Evolutionary conservation across 2,329 filamentous ascomycete genomes (phyloP).

Genomic region (Calonectria pteridis): DNA sequence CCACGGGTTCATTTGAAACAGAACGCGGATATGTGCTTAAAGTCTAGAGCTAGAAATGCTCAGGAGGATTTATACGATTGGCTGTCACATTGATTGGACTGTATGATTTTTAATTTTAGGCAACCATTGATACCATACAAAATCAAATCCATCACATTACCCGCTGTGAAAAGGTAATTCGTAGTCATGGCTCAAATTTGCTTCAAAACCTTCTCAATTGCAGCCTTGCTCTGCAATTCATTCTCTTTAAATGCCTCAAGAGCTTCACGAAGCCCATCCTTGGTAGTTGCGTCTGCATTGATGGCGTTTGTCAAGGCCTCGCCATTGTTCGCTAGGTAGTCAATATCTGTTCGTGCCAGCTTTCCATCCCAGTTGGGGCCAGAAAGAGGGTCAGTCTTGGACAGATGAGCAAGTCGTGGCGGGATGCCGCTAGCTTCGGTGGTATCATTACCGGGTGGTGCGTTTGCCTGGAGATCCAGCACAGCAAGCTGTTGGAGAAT

Average conservation of each 20-base stretch:
- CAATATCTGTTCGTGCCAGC: constrained; percentile 54
- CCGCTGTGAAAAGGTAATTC: background rate
- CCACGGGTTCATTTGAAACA: no score
- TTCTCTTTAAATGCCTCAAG: constrained; percentile 56
- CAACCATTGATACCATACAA: background rate
- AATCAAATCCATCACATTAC: background rate
- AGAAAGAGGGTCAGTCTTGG: constrained; percentile 54
- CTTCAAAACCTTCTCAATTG: constrained; percentile 49
- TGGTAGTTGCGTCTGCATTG: constrained; percentile 52
- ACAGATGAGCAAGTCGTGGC: constrained; percentile 50
- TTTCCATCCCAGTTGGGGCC: constrained; percentile 54
- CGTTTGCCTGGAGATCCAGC: constrained; percentile 51
- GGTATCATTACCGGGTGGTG: constrained; percentile 49
- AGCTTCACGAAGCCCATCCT: constrained; percentile 53
- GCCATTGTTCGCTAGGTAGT: constrained; percentile 61
- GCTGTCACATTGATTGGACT: background rate
- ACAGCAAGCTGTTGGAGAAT: constrained; percentile 53
- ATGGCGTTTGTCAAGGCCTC: constrained; percentile 57
- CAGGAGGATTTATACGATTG: background rate
- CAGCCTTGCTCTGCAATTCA: constrained; percentile 53
- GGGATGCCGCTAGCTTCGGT: constrained; percentile 54
- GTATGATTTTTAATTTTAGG: background rate
- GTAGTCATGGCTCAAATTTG: background rate
- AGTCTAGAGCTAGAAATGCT: background rate
- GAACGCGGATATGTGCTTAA: background rate